These are phyloP conservation scores for Backusella liffmaniae DNA, from an alignment of 192 early-diverging fungal genomes.

Conservation along the genomic window DNA sequence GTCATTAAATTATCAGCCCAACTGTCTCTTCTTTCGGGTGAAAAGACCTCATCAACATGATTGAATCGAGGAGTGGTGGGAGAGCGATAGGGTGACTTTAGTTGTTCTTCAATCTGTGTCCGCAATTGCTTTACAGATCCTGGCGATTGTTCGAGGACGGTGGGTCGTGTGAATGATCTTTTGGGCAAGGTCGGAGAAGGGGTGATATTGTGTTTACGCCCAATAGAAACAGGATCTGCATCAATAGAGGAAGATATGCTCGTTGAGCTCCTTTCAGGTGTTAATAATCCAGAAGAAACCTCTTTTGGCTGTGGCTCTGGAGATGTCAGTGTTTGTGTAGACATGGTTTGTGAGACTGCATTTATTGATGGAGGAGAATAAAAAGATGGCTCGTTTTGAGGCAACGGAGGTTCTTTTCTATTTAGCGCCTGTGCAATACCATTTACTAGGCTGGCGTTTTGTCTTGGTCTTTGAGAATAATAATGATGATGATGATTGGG, in stretches of 20 bases:
- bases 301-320: not conserved
- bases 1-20: not conserved
- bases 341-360: not conserved
- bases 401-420: not conserved
- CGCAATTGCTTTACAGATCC: not conserved
- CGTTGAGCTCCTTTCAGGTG: not conserved
- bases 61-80: not conserved
- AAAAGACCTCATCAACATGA: not conserved
- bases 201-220: constrained; percentile 4
- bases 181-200: not conserved
- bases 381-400: not conserved
- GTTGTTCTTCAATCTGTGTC: not conserved
- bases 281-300: not conserved
- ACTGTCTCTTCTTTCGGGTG: not conserved
- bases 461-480: not conserved
- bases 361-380: not conserved
- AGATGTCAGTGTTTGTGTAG: not conserved
- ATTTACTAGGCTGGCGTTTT: not conserved
- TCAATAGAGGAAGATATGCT: constrained; percentile 1
- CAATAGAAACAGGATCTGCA: constrained; percentile 5
- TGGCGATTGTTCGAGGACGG: not conserved
- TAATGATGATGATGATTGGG: not conserved
- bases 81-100: not conserved
- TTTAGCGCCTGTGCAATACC: not conserved
- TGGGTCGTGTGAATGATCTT: not conserved